Evolutionary conservation across 495 filamentous ascomycete genomes (phyloP), one percentile per base, ranked within the genome.

Genomic region (Pseudoneurospora amorphoporcata): DNA sequence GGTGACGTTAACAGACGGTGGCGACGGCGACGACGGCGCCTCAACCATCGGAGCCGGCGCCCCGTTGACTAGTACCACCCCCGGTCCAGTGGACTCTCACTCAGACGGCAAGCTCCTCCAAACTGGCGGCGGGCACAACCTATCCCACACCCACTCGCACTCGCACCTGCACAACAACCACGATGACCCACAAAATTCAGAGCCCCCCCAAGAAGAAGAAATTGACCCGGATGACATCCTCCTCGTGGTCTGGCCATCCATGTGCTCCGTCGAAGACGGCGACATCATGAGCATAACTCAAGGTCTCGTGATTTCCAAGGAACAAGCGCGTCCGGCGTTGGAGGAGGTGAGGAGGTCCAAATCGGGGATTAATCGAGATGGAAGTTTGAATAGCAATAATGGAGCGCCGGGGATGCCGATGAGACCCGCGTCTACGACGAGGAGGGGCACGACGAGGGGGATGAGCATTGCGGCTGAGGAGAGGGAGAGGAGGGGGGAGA

Each of bases 221-320:
- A 75, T 81, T 23, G 79, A 81, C 39, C 80, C 80, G 1, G 79
- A 81, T 19, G 78, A 81, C 72, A 81, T 81, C 61, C 65, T 81
- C 17, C 74, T 81, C 2, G 80, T 81, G 2, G 80, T 81, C 38
- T 81, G 80, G 80, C 80, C 80, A 4, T 78, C 76, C 75, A 81
- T 81, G 79, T 81, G 80, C 72, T 76, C 76, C 29, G 80, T 81
- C 68, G 80, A 81, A 75, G 74, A 70, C 58, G 80, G 80, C 39
- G 80, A 81, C 32, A 75, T 81, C 37, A 77, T 79, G 72, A 77
- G 75, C 70, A 81, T 81, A 72, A 81, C 80, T 2, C 80, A 81
- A 68, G 80, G 80, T 0, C 70, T 81, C 37, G 80, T 81, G 16
- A 81, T 81, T 47, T 79, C 79, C 72, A 81, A 81, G 74, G 79